Evolutionary conservation across 345 rosid genomes (phyloP).

Genomic region (Mangifera indica): DNA sequence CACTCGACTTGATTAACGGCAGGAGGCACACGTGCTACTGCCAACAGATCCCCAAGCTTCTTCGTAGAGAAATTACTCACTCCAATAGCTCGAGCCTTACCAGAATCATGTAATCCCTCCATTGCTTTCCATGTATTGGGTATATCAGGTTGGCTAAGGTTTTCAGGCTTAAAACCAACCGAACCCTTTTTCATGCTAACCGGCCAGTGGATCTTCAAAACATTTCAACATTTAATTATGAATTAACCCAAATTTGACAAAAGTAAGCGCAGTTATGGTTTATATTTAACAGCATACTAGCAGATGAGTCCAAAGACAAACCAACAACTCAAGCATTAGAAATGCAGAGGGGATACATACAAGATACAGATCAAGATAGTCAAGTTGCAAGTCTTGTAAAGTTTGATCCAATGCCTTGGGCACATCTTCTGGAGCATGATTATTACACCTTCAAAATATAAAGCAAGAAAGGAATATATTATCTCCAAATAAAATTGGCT

Average conservation of each 20-base stretch:
- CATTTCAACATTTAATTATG: neutral
- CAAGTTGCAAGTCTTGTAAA: slow-evolving; percentile 47
- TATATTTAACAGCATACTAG: neutral
- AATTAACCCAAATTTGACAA: neutral
- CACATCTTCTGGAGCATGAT: slow-evolving; percentile 54
- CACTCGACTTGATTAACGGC: slow-evolving; percentile 45
- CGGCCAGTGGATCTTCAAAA: slow-evolving; percentile 81
- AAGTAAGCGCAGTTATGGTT: neutral
- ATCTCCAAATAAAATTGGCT: neutral
- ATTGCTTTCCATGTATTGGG: slow-evolving; percentile 71
- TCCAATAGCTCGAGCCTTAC: slow-evolving; percentile 62
- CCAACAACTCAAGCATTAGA: neutral
- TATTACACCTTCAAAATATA: slow-evolving; percentile 30
- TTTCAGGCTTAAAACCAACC: slow-evolving; percentile 54
- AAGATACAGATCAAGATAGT: slow-evolving; percentile 54
- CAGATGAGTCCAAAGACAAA: neutral
- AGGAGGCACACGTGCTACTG: slow-evolving; percentile 40
- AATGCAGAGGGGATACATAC: slow-evolving; percentile 23
- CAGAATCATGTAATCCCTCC: slow-evolving; percentile 60
- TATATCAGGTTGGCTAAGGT: slow-evolving; percentile 52
- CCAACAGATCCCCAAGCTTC: slow-evolving; percentile 50
- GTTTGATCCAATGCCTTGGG: slow-evolving; percentile 44
- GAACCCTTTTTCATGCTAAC: slow-evolving; percentile 63
- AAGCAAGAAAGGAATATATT: neutral
- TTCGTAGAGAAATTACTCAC: slow-evolving; percentile 58